Conservation (phyloP, 2,329 filamentous ascomycete species). For the Claviceps lovelessii region DNA sequence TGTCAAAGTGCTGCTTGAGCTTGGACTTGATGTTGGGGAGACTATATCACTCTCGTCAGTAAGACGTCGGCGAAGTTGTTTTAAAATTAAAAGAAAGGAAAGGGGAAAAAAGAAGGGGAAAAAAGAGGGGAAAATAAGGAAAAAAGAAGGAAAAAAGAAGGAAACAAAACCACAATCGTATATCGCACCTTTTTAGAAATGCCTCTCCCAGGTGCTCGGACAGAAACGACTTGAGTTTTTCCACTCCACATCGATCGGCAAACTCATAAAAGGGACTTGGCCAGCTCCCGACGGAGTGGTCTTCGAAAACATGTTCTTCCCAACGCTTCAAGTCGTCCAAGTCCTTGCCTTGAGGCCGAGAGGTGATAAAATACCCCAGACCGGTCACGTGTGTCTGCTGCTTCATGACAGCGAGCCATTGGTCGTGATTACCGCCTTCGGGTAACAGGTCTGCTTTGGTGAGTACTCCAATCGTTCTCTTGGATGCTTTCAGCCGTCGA, state of each 20-base stretch:
- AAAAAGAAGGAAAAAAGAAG: too few species aligned
- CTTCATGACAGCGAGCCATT: slow-evolving; percentile 50
- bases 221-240: slow-evolving; percentile 36
- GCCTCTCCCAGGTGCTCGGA: slow-evolving; percentile 38
- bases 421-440: slow-evolving; percentile 29
- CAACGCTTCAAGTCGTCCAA: slow-evolving; percentile 37
- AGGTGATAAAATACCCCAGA: slow-evolving; percentile 68
- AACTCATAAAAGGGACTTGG: slow-evolving; percentile 33
- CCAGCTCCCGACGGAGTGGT: slow-evolving; percentile 27
- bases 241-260: slow-evolving; percentile 36
- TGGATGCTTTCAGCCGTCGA: slow-evolving; percentile 37
- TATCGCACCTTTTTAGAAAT: slow-evolving; percentile 34
- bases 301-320: slow-evolving; percentile 39
- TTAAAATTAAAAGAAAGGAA: too few species aligned
- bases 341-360: slow-evolving; percentile 43
- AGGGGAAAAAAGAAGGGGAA: too few species aligned
- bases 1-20: slow-evolving; percentile 30
- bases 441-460: slow-evolving; percentile 71
- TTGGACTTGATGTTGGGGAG: slow-evolving; percentile 42
- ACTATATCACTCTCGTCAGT: slow-evolving; percentile 12
- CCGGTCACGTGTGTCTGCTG: slow-evolving; percentile 48
- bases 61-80: neutral
- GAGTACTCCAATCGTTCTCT: slow-evolving; percentile 57
- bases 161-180: neutral
- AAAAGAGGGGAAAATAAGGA: too few species aligned